These are phyloP conservation scores for Colletotrichum destructivum DNA, from an alignment of 2,329 filamentous ascomycete species.

Conservation along the genomic window DNA sequence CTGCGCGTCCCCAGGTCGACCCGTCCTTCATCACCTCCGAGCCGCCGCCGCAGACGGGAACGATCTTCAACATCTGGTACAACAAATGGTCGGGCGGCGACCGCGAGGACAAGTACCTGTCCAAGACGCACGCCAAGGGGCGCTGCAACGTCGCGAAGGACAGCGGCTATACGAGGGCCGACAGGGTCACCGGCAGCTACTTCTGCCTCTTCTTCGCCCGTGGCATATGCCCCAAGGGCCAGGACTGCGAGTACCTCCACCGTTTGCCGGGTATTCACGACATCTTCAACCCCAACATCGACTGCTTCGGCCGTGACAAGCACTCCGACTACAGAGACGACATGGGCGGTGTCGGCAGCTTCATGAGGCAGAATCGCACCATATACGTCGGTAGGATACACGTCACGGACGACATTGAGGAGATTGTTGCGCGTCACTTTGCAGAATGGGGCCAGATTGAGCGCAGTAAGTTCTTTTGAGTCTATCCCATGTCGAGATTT, in stretches of 20 bases:
- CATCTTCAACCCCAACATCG: constrained; percentile 92
- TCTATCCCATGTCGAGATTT: constrained; percentile 9
- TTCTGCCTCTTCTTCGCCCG: constrained; percentile 91
- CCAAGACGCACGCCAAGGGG: constrained; percentile 84
- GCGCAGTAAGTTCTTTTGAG: constrained; percentile 64
- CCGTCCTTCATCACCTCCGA: constrained; percentile 86
- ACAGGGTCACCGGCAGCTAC: constrained; percentile 83
- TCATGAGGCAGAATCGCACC: constrained; percentile 94
- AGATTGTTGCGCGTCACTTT: constrained; percentile 94
- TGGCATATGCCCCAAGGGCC: constrained; percentile 81
- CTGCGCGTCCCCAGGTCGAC: constrained; percentile 92
- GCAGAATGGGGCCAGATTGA: constrained; percentile 97
- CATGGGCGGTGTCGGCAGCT: constrained; percentile 96
- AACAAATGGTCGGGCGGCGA: constrained; percentile 99
- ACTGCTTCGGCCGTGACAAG: constrained; percentile 96
- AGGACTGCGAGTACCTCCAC: constrained; percentile 95
- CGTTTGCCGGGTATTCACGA: constrained; percentile 89
- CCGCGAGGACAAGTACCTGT: constrained; percentile 90
- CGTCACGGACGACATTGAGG: constrained; percentile 96
- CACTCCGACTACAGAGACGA: constrained; percentile 94
- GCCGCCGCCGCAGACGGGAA: constrained; percentile 91
- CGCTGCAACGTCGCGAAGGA: constrained; percentile 90
- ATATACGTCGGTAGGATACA: constrained; percentile 95
- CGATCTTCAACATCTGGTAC: constrained; percentile 98
- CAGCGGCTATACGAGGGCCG: constrained; percentile 83